A percentile compares a stretch with the other conserved stretches of the same genome.
phyloP scores from a whole-genome alignment of 306 rosid species.

The Castanea mollissima region DNA sequence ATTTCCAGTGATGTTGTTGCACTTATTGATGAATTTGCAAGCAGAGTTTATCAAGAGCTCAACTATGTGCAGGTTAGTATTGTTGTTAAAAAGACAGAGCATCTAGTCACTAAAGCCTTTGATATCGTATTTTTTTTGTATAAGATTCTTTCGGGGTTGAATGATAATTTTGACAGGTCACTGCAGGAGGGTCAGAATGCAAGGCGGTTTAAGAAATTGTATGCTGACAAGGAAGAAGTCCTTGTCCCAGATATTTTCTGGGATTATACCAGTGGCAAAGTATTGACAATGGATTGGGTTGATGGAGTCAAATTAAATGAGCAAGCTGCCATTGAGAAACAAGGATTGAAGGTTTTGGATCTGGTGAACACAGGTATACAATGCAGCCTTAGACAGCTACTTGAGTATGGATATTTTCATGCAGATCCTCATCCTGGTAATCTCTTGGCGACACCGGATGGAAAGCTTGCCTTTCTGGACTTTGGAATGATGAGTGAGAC shows the following conservation, averaged over 20 bases:
- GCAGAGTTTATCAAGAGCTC: conserved; percentile 93
- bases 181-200: conserved; percentile 99
- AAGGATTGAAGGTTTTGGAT: conserved; percentile 84
- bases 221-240: conserved; percentile 90
- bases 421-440: conserved; percentile 99
- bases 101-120: background rate
- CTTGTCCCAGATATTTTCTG: conserved; percentile 88
- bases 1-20: conserved; percentile 83
- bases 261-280: conserved; percentile 87
- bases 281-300: conserved; percentile 92
- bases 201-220: conserved; percentile 75
- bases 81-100: background rate
- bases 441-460: conserved; percentile 94
- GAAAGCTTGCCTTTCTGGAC: conserved; percentile 95
- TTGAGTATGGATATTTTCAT: conserved; percentile 94
- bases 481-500: conserved; percentile 99
- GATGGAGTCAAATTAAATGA: conserved; percentile 88
- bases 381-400: conserved; percentile 92
- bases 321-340: conserved; percentile 88
- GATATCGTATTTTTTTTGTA: conserved; percentile 1
- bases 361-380: conserved; percentile 82
- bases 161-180: conserved; percentile 87
- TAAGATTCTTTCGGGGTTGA: conserved; percentile 50
- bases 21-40: conserved; percentile 85
- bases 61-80: conserved; percentile 89